Percentiles rank a stretch among this genome's conserved stretches.
Conservation (phyloP, 768 basidiomycete genomes). For the Heimioporus sp. region DNA sequence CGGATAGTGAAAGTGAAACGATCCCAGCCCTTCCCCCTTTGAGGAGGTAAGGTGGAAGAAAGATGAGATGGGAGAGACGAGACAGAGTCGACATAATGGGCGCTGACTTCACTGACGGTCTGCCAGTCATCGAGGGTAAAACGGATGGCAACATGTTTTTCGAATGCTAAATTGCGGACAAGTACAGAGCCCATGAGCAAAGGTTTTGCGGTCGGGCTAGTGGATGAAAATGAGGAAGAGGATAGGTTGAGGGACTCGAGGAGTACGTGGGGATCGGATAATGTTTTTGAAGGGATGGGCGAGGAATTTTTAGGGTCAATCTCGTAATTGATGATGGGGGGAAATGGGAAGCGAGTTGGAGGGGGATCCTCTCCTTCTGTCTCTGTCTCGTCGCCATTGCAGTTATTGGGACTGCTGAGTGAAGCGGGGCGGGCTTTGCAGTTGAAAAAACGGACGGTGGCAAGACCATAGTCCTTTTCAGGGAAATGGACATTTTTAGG, state of each 20-base stretch:
- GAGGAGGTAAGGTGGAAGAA: neutral
- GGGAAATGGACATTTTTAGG: slow-evolving; percentile 92
- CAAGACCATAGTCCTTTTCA: slow-evolving; percentile 55
- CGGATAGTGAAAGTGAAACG: slow-evolving; percentile 60
- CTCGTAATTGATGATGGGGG: slow-evolving; percentile 21
- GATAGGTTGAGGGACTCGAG: slow-evolving; percentile 38
- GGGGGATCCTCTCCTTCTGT: slow-evolving; percentile 35
- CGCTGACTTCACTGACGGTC: slow-evolving; percentile 82
- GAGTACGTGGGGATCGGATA: slow-evolving; percentile 11
- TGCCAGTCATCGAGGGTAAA: slow-evolving; percentile 96
- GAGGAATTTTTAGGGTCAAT: slow-evolving; percentile 21
- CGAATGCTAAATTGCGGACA: slow-evolving; percentile 82
- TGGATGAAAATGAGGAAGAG: slow-evolving; percentile 6
- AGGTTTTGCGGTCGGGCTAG: slow-evolving; percentile 11
- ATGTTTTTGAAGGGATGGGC: slow-evolving; percentile 1
- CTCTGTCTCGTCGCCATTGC: slow-evolving; percentile 42
- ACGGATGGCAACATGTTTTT: slow-evolving; percentile 80
- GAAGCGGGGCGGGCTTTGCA: slow-evolving; percentile 69
- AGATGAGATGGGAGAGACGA: slow-evolving; percentile 33
- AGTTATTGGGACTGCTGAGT: slow-evolving; percentile 31
- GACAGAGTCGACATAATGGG: slow-evolving; percentile 45
- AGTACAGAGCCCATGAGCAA: slow-evolving; percentile 72
- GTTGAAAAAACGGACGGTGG: slow-evolving; percentile 59
- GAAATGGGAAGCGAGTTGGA: slow-evolving; percentile 21
- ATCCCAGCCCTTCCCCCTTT: slow-evolving; percentile 43